Evolutionary conservation across 139 green algal species (phyloP).

Genomic region (Tetraselmis striata): DNA sequence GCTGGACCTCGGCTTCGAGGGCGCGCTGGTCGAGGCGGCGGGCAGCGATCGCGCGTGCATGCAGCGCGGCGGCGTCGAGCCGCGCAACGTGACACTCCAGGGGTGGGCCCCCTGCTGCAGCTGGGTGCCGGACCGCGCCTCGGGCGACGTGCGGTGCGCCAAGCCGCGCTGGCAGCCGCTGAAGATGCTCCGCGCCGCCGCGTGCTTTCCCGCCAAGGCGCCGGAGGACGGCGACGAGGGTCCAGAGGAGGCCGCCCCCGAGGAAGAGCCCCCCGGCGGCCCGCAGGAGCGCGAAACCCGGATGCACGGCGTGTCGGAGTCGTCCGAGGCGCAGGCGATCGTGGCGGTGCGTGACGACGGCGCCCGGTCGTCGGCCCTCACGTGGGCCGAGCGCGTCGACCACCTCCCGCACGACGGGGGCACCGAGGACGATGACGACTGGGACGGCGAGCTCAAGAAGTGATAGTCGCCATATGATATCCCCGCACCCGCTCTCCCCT

Average conservation of each 20-base stretch:
- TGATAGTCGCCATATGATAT: no score
- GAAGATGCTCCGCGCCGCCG: neutral
- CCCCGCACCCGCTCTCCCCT: no score
- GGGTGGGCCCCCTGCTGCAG: neutral
- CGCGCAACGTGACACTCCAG: neutral
- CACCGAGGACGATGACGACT: no score
- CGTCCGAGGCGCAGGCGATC: neutral
- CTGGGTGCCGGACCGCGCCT: neutral
- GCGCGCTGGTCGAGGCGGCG: neutral
- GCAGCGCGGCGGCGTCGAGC: neutral
- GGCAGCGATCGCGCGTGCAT: neutral
- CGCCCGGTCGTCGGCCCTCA: no score
- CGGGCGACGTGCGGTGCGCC: neutral
- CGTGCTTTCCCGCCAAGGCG: neutral
- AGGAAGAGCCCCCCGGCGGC: neutral
- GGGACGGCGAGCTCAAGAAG: no score
- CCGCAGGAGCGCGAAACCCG: neutral
- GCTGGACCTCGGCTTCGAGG: neutral
- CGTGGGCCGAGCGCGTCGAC: no score
- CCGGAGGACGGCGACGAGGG: neutral
- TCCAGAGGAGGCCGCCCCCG: neutral
- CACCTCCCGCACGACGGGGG: no score
- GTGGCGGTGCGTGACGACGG: neutral
- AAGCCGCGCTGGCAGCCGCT: neutral
- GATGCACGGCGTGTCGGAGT: neutral